Conservation (phyloP, 2,329 filamentous ascomycete species). For the Aquanectria penicillioides region DNA sequence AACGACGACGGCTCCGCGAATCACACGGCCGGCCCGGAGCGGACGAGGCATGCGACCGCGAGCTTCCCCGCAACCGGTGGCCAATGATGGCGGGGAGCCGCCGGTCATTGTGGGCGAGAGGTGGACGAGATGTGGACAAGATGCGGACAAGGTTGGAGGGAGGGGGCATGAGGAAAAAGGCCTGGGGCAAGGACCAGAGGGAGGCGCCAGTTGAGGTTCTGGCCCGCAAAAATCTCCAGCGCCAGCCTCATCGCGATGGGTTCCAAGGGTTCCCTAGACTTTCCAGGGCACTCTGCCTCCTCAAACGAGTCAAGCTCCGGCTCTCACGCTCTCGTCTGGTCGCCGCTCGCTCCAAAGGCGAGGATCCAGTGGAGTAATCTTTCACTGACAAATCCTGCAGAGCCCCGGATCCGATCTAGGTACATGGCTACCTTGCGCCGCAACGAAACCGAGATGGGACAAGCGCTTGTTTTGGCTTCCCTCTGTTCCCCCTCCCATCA, state of each 20-base stretch:
- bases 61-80: slow-evolving; percentile 40
- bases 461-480: too few relatives aligned
- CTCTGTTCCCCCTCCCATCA: too few relatives aligned
- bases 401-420: slow-evolving; percentile 39
- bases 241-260: slow-evolving; percentile 3
- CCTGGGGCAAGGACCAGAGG: background rate
- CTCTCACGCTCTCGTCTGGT: background rate
- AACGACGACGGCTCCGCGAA: slow-evolving; percentile 35
- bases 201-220: background rate
- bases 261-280: too few relatives aligned
- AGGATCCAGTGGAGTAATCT: slow-evolving; percentile 16
- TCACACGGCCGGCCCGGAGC: slow-evolving; percentile 34
- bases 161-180: slow-evolving; percentile 13
- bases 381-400: slow-evolving; percentile 36
- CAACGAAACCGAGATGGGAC: slow-evolving; percentile 26
- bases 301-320: slow-evolving; percentile 2
- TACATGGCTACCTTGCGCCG: slow-evolving; percentile 26
- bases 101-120: slow-evolving; percentile 2
- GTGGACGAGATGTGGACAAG: too few relatives aligned
- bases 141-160: slow-evolving; percentile 7
- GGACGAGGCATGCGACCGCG: slow-evolving; percentile 28
- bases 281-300: too few relatives aligned
- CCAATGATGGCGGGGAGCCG: slow-evolving; percentile 30
- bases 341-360: slow-evolving; percentile 14
- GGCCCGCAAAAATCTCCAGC: background rate